Evolutionary conservation across 2,329 filamentous ascomycete genomes (phyloP).

Genomic region (Amesomyces nigricolor): DNA sequence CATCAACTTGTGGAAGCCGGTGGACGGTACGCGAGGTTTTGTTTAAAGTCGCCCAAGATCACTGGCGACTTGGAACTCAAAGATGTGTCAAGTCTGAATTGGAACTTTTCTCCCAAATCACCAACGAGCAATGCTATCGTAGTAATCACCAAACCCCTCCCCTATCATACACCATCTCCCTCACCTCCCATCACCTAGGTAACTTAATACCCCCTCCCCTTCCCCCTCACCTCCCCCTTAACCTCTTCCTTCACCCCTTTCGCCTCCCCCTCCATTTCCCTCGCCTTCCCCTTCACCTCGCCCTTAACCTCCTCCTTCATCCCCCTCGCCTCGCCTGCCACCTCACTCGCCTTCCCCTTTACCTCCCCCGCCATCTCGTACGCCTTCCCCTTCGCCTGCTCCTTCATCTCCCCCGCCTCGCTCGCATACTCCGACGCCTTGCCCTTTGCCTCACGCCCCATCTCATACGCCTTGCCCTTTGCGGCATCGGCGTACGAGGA

Average conservation of each 20-base stretch:
- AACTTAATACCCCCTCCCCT: conserved; percentile 32
- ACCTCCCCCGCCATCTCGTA: conserved; percentile 33
- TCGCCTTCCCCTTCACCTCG: conserved; percentile 40
- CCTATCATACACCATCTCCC: neutral
- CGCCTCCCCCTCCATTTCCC: conserved; percentile 33
- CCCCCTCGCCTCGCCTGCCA: conserved; percentile 38
- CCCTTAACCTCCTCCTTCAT: conserved; percentile 32
- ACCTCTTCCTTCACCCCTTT: conserved; percentile 37
- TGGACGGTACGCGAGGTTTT: neutral
- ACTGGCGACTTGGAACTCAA: too few relatives aligned
- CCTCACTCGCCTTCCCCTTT: conserved; percentile 33
- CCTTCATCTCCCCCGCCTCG: conserved; percentile 31
- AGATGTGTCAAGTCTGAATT: neutral
- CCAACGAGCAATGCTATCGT: neutral
- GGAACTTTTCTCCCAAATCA: neutral
- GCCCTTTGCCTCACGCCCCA: conserved; percentile 35
- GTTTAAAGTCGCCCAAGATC: neutral
- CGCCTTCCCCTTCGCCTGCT: conserved; percentile 37
- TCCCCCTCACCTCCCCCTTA: conserved; percentile 6
- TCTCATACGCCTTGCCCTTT: conserved; percentile 37
- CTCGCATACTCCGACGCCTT: conserved; percentile 22
- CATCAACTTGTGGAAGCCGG: neutral
- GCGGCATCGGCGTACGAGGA: conserved; percentile 27
- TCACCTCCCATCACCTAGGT: conserved; percentile 5
- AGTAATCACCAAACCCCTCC: neutral